Evolutionary conservation across 75 land plant species (phyloP), one percentile per base, ranked within the genome.

Genomic region (Gnetum montanum): DNA sequence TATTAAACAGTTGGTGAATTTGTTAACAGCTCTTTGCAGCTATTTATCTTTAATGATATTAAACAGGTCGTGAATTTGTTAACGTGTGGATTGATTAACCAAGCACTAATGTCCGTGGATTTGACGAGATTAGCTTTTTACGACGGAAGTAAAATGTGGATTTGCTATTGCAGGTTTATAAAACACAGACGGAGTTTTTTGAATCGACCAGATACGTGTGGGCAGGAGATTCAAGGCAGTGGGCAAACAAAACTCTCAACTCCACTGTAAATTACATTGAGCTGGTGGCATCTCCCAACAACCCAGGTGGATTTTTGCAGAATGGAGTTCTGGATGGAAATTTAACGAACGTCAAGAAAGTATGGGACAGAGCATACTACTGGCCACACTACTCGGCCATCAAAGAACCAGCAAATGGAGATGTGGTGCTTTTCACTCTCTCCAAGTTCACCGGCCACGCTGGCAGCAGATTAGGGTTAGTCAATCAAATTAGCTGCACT

Each of bases 281-380:
- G 70, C 55, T 84, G 29, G 84, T 89, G 3, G 73, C 80, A 0
- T 71, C 90, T 8, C 96, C 96, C 0, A 90, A 90, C 68, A 90
- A 90, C 62, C 97, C 91, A n/a, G n/a, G n/a, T n/a, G n/a, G n/a
- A n/a, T n/a, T n/a, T n/a, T n/a, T n/a, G n/a, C n/a, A n/a, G n/a
- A n/a, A n/a, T n/a, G n/a, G n/a, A n/a, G n/a, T n/a, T n/a, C n/a
- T n/a, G n/a, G n/a, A n/a, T n/a, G n/a, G n/a, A n/a, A n/a, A n/a
- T n/a, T n/a, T n/a, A n/a, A n/a, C n/a, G n/a, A n/a, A n/a, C n/a
- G n/a, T n/a, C n/a, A n/a, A n/a, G n/a, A n/a, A n/a, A 88, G 88
- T 59, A 88, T 82, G 52, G 88, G 98, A 94, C 98, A 94, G 7
- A n/a, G n/a, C n/a, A n/a, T n/a, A n/a, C n/a, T n/a, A n/a, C n/a